Percentiles rank a stretch among this genome's conserved stretches.
phyloP scores from a whole-genome alignment of 768 basidiomycete species.

The Chalciporus pseudorubinellus region DNA sequence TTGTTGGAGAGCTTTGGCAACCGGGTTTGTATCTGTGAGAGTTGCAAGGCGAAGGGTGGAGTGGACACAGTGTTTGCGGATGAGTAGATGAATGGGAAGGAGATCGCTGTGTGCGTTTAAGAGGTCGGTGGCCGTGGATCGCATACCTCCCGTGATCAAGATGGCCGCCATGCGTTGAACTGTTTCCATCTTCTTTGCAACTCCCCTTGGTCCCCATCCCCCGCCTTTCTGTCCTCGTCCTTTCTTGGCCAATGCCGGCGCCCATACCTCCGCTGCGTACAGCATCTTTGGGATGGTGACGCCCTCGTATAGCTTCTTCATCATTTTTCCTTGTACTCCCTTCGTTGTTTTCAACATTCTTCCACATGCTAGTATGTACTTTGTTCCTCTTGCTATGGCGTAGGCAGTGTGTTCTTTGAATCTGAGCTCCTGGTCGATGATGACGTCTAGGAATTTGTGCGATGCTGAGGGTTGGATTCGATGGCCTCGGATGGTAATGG shows the following conservation, averaged over 20 bases:
- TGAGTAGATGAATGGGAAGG: background rate
- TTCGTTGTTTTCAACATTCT: background rate
- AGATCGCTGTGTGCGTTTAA: slow-evolving; percentile 19
- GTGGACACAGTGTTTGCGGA: background rate
- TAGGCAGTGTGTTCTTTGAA: no score
- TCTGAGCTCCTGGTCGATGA: slow-evolving; percentile 27
- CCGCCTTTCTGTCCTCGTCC: background rate
- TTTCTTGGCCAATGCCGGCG: background rate
- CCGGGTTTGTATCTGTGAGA: background rate
- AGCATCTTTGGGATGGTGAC: slow-evolving; percentile 30
- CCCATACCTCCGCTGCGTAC: slow-evolving; percentile 27
- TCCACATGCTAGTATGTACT: background rate
- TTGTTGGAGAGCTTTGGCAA: background rate
- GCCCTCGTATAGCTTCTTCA: slow-evolving; percentile 26
- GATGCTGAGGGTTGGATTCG: slow-evolving; percentile 15
- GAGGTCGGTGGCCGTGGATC: slow-evolving; percentile 19
- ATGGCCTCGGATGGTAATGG: background rate
- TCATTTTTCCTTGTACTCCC: slow-evolving; percentile 15
- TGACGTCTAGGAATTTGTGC: slow-evolving; percentile 32
- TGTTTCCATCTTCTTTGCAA: slow-evolving; percentile 3
- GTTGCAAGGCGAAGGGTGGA: background rate
- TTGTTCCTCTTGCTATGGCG: background rate
- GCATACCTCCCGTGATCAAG: slow-evolving; percentile 21
- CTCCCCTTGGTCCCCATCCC: slow-evolving; percentile 11
- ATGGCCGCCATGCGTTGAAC: slow-evolving; percentile 23